Conservation (phyloP, 148 eudicot species). For the Heliamphora exappendiculata region DNA sequence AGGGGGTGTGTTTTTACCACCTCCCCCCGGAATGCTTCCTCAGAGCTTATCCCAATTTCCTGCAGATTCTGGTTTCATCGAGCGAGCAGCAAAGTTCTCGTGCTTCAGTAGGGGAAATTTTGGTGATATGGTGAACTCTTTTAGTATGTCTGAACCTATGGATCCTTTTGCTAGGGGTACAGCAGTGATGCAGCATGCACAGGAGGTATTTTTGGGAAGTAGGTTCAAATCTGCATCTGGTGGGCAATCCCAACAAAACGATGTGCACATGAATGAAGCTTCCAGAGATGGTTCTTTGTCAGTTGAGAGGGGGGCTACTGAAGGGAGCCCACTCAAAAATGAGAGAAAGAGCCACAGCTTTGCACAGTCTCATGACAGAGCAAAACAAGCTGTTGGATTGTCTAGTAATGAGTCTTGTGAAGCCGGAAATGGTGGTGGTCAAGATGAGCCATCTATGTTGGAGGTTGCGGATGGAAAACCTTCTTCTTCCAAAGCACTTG, state of each 20-base stretch:
- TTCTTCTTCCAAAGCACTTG: slow-evolving; percentile 37
- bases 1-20: slow-evolving; percentile 45
- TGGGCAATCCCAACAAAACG: slow-evolving; percentile 31
- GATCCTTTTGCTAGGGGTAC: slow-evolving; percentile 37
- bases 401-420: slow-evolving; percentile 58
- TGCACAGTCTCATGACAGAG: slow-evolving; percentile 31
- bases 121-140: slow-evolving; percentile 56
- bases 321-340: slow-evolving; percentile 33
- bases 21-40: slow-evolving; percentile 42
- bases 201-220: slow-evolving; percentile 36
- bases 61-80: slow-evolving; percentile 86
- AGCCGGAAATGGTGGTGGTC: slow-evolving; percentile 51
- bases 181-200: slow-evolving; percentile 31
- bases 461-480: slow-evolving; percentile 19
- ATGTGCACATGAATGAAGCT: slow-evolving; percentile 29
- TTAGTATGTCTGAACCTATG: slow-evolving; percentile 32
- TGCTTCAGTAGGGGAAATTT: slow-evolving; percentile 68
- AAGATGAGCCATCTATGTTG: slow-evolving; percentile 33
- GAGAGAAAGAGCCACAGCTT: slow-evolving; percentile 29
- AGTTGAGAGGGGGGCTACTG: slow-evolving; percentile 24
- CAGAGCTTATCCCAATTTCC: slow-evolving; percentile 71
- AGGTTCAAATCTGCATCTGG: slow-evolving; percentile 22
- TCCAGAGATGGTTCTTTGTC: slow-evolving; percentile 38
- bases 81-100: slow-evolving; percentile 90
- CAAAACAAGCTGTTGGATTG: slow-evolving; percentile 34